Evolutionary conservation across 2,329 filamentous ascomycete species (phyloP).

Genomic region (Peltaster fructicola): DNA sequence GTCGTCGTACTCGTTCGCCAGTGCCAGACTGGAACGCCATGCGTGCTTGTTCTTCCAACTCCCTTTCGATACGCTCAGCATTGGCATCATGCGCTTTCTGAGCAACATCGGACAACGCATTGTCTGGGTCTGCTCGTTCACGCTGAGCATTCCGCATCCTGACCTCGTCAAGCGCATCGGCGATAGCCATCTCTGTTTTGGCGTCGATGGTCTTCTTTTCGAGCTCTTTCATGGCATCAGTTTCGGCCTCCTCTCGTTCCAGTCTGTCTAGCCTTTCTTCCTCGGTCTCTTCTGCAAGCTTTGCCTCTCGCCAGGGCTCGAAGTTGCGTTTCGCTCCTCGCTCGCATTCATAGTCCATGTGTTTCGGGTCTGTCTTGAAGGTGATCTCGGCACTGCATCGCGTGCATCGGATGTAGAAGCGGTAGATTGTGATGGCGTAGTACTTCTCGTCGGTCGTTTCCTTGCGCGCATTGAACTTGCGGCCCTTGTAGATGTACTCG

Average conservation of each 20-base stretch:
- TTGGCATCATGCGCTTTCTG: conserved; percentile 39
- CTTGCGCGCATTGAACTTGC: conserved; percentile 92
- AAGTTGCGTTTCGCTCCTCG: conserved; percentile 81
- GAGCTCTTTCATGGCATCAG: conserved; percentile 85
- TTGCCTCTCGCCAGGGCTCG: conserved; percentile 67
- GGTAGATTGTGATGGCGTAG: conserved; percentile 68
- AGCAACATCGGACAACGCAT: conserved; percentile 40
- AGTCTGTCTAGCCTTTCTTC: conserved; percentile 73
- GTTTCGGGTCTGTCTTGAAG: conserved; percentile 88
- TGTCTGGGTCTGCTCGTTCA: conserved; percentile 49
- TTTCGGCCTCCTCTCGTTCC: conserved; percentile 61
- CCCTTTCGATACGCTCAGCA: conserved; percentile 49
- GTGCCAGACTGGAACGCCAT: conserved; percentile 55
- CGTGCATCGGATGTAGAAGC: conserved; percentile 73
- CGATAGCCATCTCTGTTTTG: conserved; percentile 88
- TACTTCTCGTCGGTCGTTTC: conserved; percentile 86
- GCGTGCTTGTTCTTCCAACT: conserved; percentile 68
- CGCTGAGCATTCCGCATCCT: conserved; percentile 76
- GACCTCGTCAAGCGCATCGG: conserved; percentile 90
- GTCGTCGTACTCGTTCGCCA: conserved; percentile 34
- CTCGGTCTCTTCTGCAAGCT: conserved; percentile 57
- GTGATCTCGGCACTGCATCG: conserved; percentile 74
- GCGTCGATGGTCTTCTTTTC: conserved; percentile 89
- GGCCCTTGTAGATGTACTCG: conserved; percentile 80
- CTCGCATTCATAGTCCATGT: conserved; percentile 74